Evolutionary conservation across 2,329 filamentous ascomycete genomes (phyloP).

Genomic region (Ambrosiella cleistominuta): DNA sequence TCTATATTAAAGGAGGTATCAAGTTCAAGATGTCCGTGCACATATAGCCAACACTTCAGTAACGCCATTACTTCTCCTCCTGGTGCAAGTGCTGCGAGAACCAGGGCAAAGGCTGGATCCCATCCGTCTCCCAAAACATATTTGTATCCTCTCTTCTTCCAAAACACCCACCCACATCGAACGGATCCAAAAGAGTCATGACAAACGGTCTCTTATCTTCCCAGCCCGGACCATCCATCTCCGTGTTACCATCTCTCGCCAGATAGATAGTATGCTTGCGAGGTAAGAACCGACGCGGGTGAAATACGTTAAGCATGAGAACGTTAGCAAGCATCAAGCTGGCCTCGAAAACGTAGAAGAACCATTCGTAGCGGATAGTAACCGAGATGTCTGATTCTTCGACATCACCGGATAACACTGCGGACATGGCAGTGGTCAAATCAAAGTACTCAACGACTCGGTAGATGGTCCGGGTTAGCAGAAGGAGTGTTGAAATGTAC

Average conservation of each 20-base stretch:
- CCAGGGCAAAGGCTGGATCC: conserved; percentile 2
- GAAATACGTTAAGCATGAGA: conserved; percentile 30
- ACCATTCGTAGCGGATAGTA: conserved; percentile 38
- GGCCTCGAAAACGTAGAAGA: conserved; percentile 41
- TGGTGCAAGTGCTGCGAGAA: background rate
- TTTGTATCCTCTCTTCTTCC: conserved; percentile 18
- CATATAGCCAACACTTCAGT: too few relatives aligned
- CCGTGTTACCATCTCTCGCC: conserved; percentile 29
- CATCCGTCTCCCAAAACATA: conserved; percentile 21
- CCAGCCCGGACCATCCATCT: conserved; percentile 31
- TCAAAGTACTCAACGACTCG: conserved; percentile 42
- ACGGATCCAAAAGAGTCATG: conserved; percentile 26
- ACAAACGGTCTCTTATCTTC: conserved; percentile 29
- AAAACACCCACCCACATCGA: conserved; percentile 23
- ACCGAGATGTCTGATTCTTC: conserved; percentile 22
- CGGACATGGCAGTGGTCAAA: conserved; percentile 25
- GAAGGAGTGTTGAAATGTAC: conserved; percentile 31
- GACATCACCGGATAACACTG: conserved; percentile 22
- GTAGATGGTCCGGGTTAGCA: conserved; percentile 37
- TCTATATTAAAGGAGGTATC: too few relatives aligned
- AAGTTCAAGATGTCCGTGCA: too few relatives aligned
- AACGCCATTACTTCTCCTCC: too few relatives aligned
- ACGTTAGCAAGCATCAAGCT: conserved; percentile 34
- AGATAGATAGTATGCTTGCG: conserved; percentile 32
- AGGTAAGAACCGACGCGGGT: conserved; percentile 35